Percentiles rank a stretch among this genome's conserved stretches.
Evolutionary conservation across 805 yeast species (phyloP).

Genomic region (Schizosaccharomyces cryophilus): DNA sequence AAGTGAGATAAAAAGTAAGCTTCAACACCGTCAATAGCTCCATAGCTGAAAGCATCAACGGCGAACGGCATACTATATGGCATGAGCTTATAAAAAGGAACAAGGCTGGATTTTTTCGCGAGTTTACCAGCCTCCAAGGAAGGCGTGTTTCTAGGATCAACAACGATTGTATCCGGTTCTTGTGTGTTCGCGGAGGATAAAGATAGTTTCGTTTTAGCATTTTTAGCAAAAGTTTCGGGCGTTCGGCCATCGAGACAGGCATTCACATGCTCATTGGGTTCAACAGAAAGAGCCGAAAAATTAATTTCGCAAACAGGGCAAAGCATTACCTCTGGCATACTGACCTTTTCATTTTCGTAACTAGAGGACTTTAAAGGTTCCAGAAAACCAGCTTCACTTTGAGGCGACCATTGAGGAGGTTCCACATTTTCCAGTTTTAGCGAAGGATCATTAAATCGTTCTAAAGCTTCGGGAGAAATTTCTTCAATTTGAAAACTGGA

Average conservation of each 20-base stretch:
- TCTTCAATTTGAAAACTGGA: not conserved
- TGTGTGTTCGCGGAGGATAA: not conserved
- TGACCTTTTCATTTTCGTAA: not conserved
- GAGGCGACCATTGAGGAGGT: not conserved
- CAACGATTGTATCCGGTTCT: not conserved
- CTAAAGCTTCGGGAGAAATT: not conserved
- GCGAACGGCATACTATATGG: conserved; percentile 13
- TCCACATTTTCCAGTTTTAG: not conserved
- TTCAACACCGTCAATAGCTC: conserved; percentile 13
- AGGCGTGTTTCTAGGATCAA: not conserved
- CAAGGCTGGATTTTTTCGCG: not conserved
- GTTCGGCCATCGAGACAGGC: conserved; percentile 4
- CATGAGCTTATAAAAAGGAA: conserved; percentile 15
- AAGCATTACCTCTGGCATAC: not conserved
- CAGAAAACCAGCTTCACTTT: not conserved
- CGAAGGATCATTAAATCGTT: not conserved
- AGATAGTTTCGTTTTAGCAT: not conserved
- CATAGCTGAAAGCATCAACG: conserved; percentile 18
- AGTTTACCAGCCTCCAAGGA: not conserved
- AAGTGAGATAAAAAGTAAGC: conserved; percentile 31
- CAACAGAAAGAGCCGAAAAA: not conserved
- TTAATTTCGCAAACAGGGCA: not conserved
- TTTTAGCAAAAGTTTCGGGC: not conserved
- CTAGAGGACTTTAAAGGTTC: not conserved
- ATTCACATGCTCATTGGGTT: conserved; percentile 3